Evolutionary conservation across 371 early-diverging fungal species (phyloP).

Genomic region (Batrachochytrium dendrobatidis): DNA sequence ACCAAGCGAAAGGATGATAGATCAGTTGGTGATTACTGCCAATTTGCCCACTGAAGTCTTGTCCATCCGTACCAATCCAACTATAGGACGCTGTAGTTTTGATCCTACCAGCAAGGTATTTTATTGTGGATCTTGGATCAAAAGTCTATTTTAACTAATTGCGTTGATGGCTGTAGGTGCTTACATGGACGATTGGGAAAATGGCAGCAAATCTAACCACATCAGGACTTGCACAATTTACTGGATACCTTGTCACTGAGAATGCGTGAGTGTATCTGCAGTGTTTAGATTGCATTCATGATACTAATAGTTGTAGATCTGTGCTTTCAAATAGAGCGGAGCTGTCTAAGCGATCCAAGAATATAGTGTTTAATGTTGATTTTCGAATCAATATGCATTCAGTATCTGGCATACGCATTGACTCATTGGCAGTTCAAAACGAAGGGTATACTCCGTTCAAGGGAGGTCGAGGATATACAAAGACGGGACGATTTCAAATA

Average conservation of each 20-base stretch:
- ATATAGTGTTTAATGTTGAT: constrained; percentile 49
- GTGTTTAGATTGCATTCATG: neutral
- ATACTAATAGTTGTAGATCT: neutral
- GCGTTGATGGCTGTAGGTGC: constrained; percentile 32
- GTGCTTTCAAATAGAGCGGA: neutral
- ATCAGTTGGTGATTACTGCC: constrained; percentile 52
- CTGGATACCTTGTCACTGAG: neutral
- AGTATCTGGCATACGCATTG: constrained; percentile 68
- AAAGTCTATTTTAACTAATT: neutral
- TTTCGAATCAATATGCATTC: constrained; percentile 69
- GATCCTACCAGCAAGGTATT: constrained; percentile 57
- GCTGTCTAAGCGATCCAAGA: neutral
- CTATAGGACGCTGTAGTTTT: constrained; percentile 62
- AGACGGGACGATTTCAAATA: neutral
- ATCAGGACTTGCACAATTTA: constrained; percentile 47
- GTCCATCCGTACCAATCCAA: constrained; percentile 23
- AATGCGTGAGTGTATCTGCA: neutral
- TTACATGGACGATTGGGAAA: constrained; percentile 61
- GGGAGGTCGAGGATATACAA: constrained; percentile 29
- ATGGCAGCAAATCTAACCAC: constrained; percentile 25
- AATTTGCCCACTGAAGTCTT: constrained; percentile 48
- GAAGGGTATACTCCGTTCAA: constrained; percentile 80
- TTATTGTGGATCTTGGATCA: neutral
- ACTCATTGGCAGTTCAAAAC: constrained; percentile 62
- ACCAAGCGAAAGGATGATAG: constrained; percentile 61